These are phyloP conservation scores for Sporothrix sp. DNA, from an alignment of 2,329 filamentous ascomycete species.

Conservation along the genomic window DNA sequence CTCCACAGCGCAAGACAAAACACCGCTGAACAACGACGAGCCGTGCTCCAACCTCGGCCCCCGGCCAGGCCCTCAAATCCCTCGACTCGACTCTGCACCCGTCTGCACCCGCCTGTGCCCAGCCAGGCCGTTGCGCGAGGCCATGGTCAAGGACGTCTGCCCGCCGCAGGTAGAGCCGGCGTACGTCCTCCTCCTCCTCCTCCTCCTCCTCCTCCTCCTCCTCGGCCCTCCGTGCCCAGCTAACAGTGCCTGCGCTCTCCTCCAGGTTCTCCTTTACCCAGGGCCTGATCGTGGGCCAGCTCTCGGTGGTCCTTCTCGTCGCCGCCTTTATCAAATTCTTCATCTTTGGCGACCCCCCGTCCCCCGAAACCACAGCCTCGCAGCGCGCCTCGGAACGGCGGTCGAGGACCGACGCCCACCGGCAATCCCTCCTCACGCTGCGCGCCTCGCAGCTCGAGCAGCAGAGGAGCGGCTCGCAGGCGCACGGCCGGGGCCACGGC, in stretches of 20 bases:
- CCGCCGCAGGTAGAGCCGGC: slow-evolving; percentile 35
- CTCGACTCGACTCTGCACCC: background rate
- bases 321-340: slow-evolving; percentile 99
- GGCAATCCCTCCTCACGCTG: slow-evolving; percentile 59
- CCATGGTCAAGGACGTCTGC: slow-evolving; percentile 34
- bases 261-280: slow-evolving; percentile 79
- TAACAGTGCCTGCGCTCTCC: background rate
- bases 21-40: background rate
- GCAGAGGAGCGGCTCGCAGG: slow-evolving; percentile 21
- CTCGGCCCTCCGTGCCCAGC: too few relatives aligned
- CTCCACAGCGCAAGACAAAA: background rate
- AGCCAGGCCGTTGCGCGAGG: slow-evolving; percentile 1
- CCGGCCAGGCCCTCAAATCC: background rate
- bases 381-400: slow-evolving; percentile 65
- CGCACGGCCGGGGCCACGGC: slow-evolving; percentile 3
- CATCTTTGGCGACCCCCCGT: slow-evolving; percentile 92
- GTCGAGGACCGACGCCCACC: slow-evolving; percentile 64
- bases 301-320: slow-evolving; percentile 83
- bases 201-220: background rate
- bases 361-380: slow-evolving; percentile 68
- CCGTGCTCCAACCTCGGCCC: too few relatives aligned
- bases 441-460: slow-evolving; percentile 32
- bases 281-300: slow-evolving; percentile 83
- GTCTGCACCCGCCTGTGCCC: background rate
- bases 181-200: slow-evolving; percentile 26